A percentile compares a stretch with the other conserved stretches of the same genome.
These are phyloP conservation scores for Mallotus japonicus DNA, from an alignment of 441 rosid species.

Conservation along the genomic window DNA sequence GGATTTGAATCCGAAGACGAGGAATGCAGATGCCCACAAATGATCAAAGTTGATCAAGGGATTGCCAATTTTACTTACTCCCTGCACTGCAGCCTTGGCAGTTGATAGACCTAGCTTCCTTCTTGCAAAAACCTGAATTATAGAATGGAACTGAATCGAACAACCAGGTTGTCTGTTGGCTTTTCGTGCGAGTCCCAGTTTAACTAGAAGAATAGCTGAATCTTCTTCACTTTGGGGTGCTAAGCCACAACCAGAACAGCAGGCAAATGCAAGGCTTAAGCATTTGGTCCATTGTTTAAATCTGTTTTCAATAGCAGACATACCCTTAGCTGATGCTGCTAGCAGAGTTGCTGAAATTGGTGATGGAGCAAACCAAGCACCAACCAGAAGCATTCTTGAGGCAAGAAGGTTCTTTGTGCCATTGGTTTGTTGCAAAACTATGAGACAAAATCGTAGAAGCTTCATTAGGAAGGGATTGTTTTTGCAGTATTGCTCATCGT, in stretches of 20 bases:
- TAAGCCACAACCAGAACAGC: slow-evolving; percentile 64
- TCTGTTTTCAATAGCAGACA: slow-evolving; percentile 51
- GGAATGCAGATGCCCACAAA: slow-evolving; percentile 87
- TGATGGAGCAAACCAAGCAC: slow-evolving; percentile 89
- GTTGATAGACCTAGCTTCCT: slow-evolving; percentile 52
- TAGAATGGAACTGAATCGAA: slow-evolving; percentile 82
- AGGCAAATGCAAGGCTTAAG: slow-evolving; percentile 49
- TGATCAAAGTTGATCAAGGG: slow-evolving; percentile 61
- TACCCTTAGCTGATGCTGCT: slow-evolving; percentile 60
- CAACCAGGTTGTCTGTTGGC: slow-evolving; percentile 57
- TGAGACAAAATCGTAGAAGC: slow-evolving; percentile 53
- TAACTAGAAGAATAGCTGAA: slow-evolving; percentile 64
- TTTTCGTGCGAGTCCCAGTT: slow-evolving; percentile 67
- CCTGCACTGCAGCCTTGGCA: slow-evolving; percentile 71
- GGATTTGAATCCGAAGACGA: slow-evolving; percentile 84
- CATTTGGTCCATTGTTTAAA: slow-evolving; percentile 63
- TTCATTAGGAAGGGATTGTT: slow-evolving; percentile 66
- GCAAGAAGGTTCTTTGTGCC: slow-evolving; percentile 64
- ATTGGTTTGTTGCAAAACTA: slow-evolving; percentile 58
- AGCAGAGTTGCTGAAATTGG: slow-evolving; percentile 59
- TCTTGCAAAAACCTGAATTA: slow-evolving; percentile 64
- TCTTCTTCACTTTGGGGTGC: slow-evolving; percentile 79
- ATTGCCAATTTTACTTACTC: slow-evolving; percentile 53
- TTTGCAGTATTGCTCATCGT: slow-evolving; percentile 68
- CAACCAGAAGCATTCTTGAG: slow-evolving; percentile 72